Evolutionary conservation across 192 early-diverging fungal genomes (phyloP), one percentile per base, ranked within the genome.

Genomic region (Gaertneriomyces sp.): DNA sequence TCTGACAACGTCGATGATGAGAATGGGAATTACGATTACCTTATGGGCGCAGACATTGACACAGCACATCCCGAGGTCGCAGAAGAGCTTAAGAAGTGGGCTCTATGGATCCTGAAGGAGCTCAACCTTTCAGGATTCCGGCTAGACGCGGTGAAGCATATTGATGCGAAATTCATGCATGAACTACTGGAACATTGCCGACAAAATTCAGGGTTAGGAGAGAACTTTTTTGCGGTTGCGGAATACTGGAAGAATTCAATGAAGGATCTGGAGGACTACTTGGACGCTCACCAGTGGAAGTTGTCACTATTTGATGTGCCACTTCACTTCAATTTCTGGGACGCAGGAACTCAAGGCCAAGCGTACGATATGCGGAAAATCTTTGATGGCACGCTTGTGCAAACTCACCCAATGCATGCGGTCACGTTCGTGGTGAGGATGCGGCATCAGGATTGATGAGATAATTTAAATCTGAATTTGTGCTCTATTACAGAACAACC

Each of bases 1-100:
- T 63, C 79, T 1, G 73, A 80, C 11, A 74, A 80, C 59, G 79
- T 80, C 1, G 72, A 74, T 51, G 52, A 52, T 11, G 79, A 80
- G 42, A 73, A 74, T 25, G 79, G 79, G 38, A 80, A 80, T 62
- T 80, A 72, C 66, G 79, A 80, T 58, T 80, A 75, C 42, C 60
- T 80, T 25, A 75, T 80, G 76, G 76, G 66, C 8, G 68, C 70
- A 17, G 70, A 80, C 44, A 66, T 80, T 42, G 76, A 70, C 44
- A 70, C 69, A 7, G 7, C 17, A 16, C 69, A 70, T 47, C 63
- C 63, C 3, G 63, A 65, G 16, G 58, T 60, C 11, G 39, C 14
- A 7, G 42, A 60, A 20, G 61, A 70, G 4, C 61, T 70, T 4
- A 5, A 70, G 38, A 56, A 63, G 11, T 70, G 69, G 69, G 55